Evolutionary conservation across 2,329 filamentous ascomycete genomes (phyloP), one percentile per base, ranked within the genome.

Genomic region (Golovinomyces cichoracearum): DNA sequence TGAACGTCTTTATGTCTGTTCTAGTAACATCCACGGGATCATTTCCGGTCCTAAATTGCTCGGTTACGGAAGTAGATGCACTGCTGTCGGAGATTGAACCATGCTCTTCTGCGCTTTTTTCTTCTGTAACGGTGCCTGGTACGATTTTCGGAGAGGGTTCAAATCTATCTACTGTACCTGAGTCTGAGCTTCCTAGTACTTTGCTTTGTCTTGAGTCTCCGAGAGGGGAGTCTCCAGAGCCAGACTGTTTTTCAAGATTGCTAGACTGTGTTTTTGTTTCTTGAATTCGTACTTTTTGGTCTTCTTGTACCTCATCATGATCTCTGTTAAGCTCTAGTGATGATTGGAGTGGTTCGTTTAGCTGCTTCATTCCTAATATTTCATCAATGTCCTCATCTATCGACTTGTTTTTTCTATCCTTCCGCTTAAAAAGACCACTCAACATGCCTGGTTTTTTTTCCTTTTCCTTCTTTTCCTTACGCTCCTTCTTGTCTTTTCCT

Each of bases 201-300:
- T 50, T 55, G 23, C 40, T 35, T 47, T 51, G 48, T 6, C 45
- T 47, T 48, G 52, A 48, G 35, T 59, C 58, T 26, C 51, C 50
- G 47, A 42, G 55, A 26, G 57, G 56, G 23, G 59, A 60, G 3
- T 49, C 52, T 29, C 61, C 58, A 12, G 48, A 42, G 13, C 52
- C 52, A 27, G 56, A 71, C 49, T 72, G 70, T 61, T 85, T 85
- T 57, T 83, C 79, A 48, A 84, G 65, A 61, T 83, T 85, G 64
- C 72, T 75, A 3, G 72, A 63, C 49, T 72, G 68, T 51, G 75
- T 68, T 54, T 78, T 74, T 9, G 69, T 26, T 25, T 55, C 53
- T 40, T 48, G 25, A 17, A 50, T 35, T 38, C 55, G 56, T 10
- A 50, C 51, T 38, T 59, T 54, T 46, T 51, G 53, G 29, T 61